Evolutionary conservation across 768 basidiomycete species (phyloP), one percentile per base, ranked within the genome.

Genomic region (Mycena albidolilacea): DNA sequence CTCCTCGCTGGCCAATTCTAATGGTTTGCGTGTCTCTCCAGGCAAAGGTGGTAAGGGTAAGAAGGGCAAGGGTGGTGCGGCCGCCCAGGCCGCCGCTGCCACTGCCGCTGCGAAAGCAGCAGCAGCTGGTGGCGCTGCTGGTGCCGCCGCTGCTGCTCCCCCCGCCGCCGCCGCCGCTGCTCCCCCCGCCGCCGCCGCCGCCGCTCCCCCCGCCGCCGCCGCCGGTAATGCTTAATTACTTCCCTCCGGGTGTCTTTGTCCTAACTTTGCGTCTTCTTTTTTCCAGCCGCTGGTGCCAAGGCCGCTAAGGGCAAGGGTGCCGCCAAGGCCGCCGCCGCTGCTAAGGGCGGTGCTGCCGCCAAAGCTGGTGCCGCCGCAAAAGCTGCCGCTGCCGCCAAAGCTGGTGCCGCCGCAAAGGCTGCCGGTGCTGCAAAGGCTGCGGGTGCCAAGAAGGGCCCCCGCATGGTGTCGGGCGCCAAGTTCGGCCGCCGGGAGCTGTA

Each of bases 1-100:
- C 14, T 17, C n/a, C 44, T 35, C 14, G 44, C 35, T 4, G 69
- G n/a, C 62, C 38, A 17, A 9, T 21, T 30, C 30, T 30, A 30
- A 30, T 30, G 30, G 30, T 30, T 30, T 30, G 30, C 30, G 30
- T 30, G 30, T 30, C 30, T 30, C 30, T 30, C 0, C 30, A 30
- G 30, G 30, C 2, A 30, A 30, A 30, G 30, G 30, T 3, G 30
- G 30, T 2, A 30, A 30, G 30, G 30, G 43, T 11, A 66, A 66
- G 65, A 57, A 41, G 21, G 54, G 55, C 21, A 60, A 60, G 59
- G 59, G 59, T 19, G 59, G 59, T 15, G 59, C n/a, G 6, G 58
- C 59, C n/a, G 59, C 59, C 10, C 19, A 60, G n/a, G 59, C 59
- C 1, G 59, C 35, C 2, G 41, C 39, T 3, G 59, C 38, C 10